These are phyloP conservation scores for Albatrellus ellisii DNA, from an alignment of 768 basidiomycete species.

Conservation along the genomic window DNA sequence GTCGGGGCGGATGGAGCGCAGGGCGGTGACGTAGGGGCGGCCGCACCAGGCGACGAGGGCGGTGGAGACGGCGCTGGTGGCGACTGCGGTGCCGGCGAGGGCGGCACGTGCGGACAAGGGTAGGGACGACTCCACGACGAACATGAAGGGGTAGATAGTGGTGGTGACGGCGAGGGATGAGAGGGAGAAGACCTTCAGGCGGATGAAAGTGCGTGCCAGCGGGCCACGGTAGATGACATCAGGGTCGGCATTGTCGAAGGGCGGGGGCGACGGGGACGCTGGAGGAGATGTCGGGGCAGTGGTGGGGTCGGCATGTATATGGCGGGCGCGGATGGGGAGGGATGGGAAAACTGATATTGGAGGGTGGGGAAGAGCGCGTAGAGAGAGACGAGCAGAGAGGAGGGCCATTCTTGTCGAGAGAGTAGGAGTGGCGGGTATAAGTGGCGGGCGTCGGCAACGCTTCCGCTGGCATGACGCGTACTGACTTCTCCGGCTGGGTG, in stretches of 20 bases:
- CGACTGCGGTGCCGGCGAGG: constrained; percentile 56
- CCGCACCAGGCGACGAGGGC: constrained; percentile 61
- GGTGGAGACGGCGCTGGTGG: constrained; percentile 64
- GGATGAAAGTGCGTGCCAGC: constrained; percentile 55
- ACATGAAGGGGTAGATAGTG: constrained; percentile 66
- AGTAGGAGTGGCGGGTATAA: no score
- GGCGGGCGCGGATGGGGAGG: not conserved
- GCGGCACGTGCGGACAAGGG: constrained; percentile 55
- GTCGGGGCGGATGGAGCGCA: constrained; percentile 30
- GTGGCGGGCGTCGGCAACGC: no score
- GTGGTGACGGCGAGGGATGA: constrained; percentile 59
- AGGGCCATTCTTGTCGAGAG: no score
- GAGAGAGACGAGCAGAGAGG: not conserved
- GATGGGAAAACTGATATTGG: not conserved
- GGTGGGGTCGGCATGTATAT: not conserved
- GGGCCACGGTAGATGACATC: constrained; percentile 52
- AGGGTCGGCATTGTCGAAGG: constrained; percentile 12
- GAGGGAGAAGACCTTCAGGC: constrained; percentile 74
- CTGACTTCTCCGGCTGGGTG: no score
- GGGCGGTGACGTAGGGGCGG: constrained; percentile 56
- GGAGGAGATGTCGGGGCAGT: not conserved
- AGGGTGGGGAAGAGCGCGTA: not conserved
- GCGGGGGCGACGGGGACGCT: not conserved
- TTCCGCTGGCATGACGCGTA: no score
- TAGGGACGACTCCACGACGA: constrained; percentile 66